A percentile compares a stretch with the other conserved stretches of the same genome.
phyloP scores from a whole-genome alignment of 257 asterid species.

The Solanum clarkiae region DNA sequence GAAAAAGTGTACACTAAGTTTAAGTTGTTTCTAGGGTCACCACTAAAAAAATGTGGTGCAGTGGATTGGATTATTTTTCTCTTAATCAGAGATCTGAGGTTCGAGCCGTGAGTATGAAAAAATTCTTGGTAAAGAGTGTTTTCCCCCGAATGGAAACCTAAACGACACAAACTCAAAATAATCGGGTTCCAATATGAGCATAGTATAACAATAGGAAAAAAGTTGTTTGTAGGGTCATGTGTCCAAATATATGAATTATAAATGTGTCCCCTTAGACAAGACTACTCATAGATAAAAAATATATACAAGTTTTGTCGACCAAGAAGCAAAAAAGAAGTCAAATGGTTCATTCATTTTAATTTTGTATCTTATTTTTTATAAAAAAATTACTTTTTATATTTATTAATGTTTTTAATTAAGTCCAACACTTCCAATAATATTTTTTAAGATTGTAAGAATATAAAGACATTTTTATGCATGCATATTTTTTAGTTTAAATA shows the following conservation, averaged over 20 bases:
- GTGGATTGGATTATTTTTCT: fast-evolving
- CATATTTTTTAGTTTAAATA: too few species aligned
- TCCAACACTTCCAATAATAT: not conserved
- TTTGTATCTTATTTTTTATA: not conserved
- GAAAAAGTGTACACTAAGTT: not conserved
- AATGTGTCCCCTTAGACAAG: not conserved
- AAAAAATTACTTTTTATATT: not conserved
- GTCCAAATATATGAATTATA: not conserved
- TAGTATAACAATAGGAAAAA: too few species aligned
- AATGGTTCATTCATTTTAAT: not conserved
- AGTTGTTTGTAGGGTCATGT: not conserved
- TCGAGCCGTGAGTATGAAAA: too few species aligned
- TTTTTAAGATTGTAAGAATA: not conserved
- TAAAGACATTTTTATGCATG: not conserved
- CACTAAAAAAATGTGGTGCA: too few species aligned
- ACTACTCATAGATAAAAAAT: not conserved
- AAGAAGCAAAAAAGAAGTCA: not conserved
- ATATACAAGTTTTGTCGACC: not conserved
- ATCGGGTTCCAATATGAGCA: too few species aligned
- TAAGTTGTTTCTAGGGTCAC: too few species aligned
- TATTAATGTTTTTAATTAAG: not conserved
- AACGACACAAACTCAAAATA: too few species aligned
- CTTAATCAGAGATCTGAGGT: fast-evolving
- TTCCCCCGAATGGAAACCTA: fast-evolving
- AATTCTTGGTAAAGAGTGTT: too few species aligned